Evolutionary conservation across 139 green algal species (phyloP).

Genomic region (Eudorina sp.): DNA sequence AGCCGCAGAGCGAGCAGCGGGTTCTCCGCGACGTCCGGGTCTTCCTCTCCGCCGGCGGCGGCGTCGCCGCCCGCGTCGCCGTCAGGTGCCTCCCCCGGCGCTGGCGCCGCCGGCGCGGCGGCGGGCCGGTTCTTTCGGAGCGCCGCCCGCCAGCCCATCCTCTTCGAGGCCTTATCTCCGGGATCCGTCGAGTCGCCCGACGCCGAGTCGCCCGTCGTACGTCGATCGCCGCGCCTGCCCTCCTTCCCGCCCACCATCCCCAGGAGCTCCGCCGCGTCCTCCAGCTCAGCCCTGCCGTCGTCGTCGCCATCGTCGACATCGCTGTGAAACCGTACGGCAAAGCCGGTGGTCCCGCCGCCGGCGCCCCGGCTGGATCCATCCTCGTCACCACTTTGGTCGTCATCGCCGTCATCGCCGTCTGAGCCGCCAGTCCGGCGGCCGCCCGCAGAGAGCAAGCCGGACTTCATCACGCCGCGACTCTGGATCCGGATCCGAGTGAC

Average conservation of each 20-base stretch:
- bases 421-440: background rate
- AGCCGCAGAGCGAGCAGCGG: background rate
- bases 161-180: background rate
- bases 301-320: background rate
- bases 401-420: background rate
- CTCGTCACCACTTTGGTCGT: background rate
- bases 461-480: too few species aligned
- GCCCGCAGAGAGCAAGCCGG: too few species aligned
- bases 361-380: background rate
- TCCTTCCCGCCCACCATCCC: background rate
- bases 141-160: background rate
- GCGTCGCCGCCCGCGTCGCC: background rate
- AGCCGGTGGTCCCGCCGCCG: background rate
- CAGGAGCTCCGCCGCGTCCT: background rate
- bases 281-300: background rate
- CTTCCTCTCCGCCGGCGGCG: background rate
- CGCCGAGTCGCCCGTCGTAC: background rate
- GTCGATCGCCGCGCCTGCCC: background rate
- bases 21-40: background rate
- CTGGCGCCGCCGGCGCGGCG: background rate
- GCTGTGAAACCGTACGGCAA: conserved; percentile 1
- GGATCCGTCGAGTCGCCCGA: background rate
- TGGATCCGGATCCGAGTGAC: too few species aligned
- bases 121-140: background rate
- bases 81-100: background rate